Conservation (phyloP, 768 basidiomycete species). For the Sarcodon aspratus region DNA sequence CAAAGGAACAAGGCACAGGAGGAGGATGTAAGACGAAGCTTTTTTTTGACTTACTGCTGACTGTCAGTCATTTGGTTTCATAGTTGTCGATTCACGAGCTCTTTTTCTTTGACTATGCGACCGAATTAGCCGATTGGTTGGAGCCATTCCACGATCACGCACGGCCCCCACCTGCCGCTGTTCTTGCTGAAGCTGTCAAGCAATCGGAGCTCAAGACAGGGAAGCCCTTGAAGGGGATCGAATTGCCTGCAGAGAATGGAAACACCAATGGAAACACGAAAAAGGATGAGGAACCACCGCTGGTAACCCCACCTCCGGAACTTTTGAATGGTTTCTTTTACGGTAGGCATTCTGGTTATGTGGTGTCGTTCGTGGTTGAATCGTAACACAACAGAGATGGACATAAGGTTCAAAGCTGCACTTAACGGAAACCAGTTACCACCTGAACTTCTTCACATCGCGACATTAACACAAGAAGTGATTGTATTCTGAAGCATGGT, state of each 20-base stretch:
- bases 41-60: neutral
- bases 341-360: constrained; percentile 22
- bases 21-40: constrained; percentile 30
- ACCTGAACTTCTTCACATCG: constrained; percentile 58
- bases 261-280: constrained; percentile 37
- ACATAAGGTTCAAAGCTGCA: constrained; percentile 35
- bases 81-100: constrained; percentile 62
- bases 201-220: constrained; percentile 63
- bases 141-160: constrained; percentile 65
- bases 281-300: constrained; percentile 64
- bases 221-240: constrained; percentile 53
- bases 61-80: constrained; percentile 6
- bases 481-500: neutral
- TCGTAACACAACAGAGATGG: constrained; percentile 32
- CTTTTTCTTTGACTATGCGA: constrained; percentile 45
- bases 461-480: constrained; percentile 68
- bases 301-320: constrained; percentile 50
- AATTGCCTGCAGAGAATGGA: constrained; percentile 28
- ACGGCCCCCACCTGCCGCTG: constrained; percentile 58
- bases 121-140: constrained; percentile 61
- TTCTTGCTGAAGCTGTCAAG: constrained; percentile 66
- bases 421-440: constrained; percentile 28
- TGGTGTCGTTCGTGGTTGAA: neutral
- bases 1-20: constrained; percentile 37
- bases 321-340: constrained; percentile 50